Evolutionary conservation across 305 asterid genomes (phyloP).

Genomic region (Plantago lanceolata): DNA sequence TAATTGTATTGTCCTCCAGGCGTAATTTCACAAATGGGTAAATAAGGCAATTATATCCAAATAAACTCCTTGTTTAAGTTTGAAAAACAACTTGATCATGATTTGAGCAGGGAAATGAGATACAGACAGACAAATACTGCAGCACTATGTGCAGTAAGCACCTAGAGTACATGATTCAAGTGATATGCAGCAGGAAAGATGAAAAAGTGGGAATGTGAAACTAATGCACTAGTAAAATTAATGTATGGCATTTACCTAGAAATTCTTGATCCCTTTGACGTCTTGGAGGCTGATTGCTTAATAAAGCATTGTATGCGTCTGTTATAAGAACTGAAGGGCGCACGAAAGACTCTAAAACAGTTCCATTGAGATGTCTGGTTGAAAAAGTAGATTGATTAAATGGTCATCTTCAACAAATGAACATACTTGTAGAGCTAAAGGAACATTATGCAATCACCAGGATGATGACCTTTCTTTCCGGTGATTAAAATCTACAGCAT

Average conservation of each 20-base stretch:
- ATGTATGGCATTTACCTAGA: conserved; percentile 49
- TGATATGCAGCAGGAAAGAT: conserved; percentile 17
- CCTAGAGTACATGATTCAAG: conserved; percentile 8
- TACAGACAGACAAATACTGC: conserved; percentile 13
- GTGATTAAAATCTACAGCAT: conserved; percentile 96
- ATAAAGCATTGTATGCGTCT: conserved; percentile 78
- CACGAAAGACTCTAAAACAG: conserved; percentile 88
- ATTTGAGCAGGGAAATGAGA: conserved; percentile 16
- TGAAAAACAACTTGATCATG: conserved; percentile 3
- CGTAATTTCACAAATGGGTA: neutral
- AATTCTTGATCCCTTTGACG: conserved; percentile 91
- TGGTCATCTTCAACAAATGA: conserved; percentile 20
- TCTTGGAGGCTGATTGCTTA: conserved; percentile 83
- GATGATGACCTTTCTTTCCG: conserved; percentile 80
- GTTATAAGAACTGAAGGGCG: conserved; percentile 96
- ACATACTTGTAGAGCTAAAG: conserved; percentile 17
- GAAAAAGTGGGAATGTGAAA: conserved; percentile 9
- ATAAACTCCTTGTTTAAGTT: conserved; percentile 7
- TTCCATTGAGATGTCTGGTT: conserved; percentile 85
- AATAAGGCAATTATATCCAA: neutral
- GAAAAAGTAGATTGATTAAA: conserved; percentile 34
- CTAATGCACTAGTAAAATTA: conserved; percentile 19
- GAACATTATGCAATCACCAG: conserved; percentile 22
- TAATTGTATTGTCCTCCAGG: neutral
- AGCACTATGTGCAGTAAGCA: conserved; percentile 7